Evolutionary conservation across 108 stramenopile genomes (phyloP), one percentile per base, ranked within the genome.

Genomic region (Nitzschia palea): DNA sequence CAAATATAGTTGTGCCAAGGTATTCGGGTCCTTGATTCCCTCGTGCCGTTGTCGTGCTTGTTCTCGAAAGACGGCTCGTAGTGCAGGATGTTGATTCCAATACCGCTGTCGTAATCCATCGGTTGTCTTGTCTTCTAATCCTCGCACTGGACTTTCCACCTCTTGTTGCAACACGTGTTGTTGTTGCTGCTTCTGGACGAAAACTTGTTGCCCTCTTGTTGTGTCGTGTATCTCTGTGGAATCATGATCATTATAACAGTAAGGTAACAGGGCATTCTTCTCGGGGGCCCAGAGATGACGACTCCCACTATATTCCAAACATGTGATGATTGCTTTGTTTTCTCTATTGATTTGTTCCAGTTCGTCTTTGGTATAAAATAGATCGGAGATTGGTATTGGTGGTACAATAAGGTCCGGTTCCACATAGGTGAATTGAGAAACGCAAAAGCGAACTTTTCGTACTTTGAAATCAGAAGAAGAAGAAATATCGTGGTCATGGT

Each of bases 51-150:
- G 63, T 23, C 53, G 30, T 15, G 18, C 54, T 26, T 43, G 37
- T 55, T 42, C 67, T 27, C 36, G 22, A 4, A 56, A 22, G 14
- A 67, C 36, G 3, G 67, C 55, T n/a, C 36, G 8, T 4, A 22
- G 20, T 5, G 42, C 40, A 36, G 29, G 20, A 6, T 10, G 17
- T 28, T 29, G 30, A 32, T 48, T 55, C 48, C 40, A 25, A 10
- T 8, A 28, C 10, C 64, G 45, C 18, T 27, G 55, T 5, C 31
- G 55, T 4, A 4, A 6, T 3, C 55, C 55, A 28, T 55, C 30
- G 10, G 4, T 5, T n/a, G 55, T 55, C 5, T 27, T 22, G 22
- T 55, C 31, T 55, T 48, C 47, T 12, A 48, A 20, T 20, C 47
- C 47, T 48, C 47, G 8, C 22, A 18, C 47, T 48, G 47, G 47